These are phyloP conservation scores for Pythium plurisporium DNA, from an alignment of 352 stramenopile genomes.

Conservation along the genomic window DNA sequence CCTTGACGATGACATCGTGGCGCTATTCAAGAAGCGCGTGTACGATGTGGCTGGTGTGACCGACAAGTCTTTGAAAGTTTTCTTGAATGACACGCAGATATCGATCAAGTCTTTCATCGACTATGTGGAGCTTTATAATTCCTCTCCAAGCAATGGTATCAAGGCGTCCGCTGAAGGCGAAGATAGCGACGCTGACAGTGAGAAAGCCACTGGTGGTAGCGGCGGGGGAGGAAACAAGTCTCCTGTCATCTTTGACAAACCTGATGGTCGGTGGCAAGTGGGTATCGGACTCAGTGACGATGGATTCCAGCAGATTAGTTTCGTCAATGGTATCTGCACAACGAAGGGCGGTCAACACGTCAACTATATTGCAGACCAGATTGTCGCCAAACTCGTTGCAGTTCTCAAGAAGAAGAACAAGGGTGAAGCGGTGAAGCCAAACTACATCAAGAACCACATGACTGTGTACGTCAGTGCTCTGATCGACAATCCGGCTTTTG, in stretches of 20 bases:
- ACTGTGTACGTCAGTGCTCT: slow-evolving; percentile 95
- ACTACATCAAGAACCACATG: slow-evolving; percentile 95
- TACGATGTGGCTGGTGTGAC: slow-evolving; percentile 96
- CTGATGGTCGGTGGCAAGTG: slow-evolving; percentile 94
- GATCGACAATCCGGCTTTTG: slow-evolving; percentile 98
- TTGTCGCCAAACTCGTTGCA: slow-evolving; percentile 84
- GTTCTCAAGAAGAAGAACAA: slow-evolving; percentile 95
- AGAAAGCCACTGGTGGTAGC: slow-evolving; percentile 11
- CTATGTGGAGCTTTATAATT: slow-evolving; percentile 92
- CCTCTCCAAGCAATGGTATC: slow-evolving; percentile 12
- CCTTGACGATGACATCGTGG: slow-evolving; percentile 93
- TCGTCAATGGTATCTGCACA: slow-evolving; percentile 98
- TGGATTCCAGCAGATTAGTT: slow-evolving; percentile 95
- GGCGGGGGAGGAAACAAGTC: slow-evolving; percentile 34
- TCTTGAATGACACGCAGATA: slow-evolving; percentile 93
- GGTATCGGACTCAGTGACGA: slow-evolving; percentile 90
- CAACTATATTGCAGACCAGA: slow-evolving; percentile 89
- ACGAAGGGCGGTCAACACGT: slow-evolving; percentile 96
- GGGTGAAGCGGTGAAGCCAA: slow-evolving; percentile 89
- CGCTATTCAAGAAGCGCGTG: slow-evolving; percentile 95
- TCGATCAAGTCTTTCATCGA: slow-evolving; percentile 91
- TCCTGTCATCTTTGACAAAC: slow-evolving; percentile 88
- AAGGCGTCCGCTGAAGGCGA: slow-evolving; percentile 28
- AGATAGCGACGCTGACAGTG: slow-evolving; percentile 22
- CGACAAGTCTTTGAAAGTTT: slow-evolving; percentile 90